Conservation (phyloP, 2,329 filamentous ascomycete genomes). For the Dactylonectria macrodidyma region DNA sequence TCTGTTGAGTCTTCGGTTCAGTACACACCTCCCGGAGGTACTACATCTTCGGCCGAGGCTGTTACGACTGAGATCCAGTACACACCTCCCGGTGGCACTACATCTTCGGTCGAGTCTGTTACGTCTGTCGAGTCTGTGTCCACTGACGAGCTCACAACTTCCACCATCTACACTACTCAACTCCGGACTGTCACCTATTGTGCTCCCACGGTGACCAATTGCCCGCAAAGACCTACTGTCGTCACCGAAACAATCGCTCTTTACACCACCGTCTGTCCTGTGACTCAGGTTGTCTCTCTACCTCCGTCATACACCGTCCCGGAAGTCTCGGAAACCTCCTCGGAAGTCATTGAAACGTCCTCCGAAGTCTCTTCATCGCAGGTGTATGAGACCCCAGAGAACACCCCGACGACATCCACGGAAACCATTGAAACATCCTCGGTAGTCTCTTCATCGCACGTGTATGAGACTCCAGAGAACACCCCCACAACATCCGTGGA, state of each 20-base stretch:
- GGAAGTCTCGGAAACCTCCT: conserved; percentile 5
- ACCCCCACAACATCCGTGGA: no score
- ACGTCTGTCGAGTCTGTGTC: background rate
- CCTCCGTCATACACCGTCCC: background rate
- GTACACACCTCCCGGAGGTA: no score
- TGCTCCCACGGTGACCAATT: conserved; percentile 38
- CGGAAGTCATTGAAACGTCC: background rate
- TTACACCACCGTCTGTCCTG: conserved; percentile 43
- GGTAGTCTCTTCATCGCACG: conserved; percentile 5
- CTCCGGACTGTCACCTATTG: conserved; percentile 43
- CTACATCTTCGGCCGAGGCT: background rate
- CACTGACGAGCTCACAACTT: conserved; percentile 37
- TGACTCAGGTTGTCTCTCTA: conserved; percentile 32
- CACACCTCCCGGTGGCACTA: background rate
- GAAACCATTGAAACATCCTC: background rate
- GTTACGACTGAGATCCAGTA: background rate
- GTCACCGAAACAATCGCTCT: conserved; percentile 41
- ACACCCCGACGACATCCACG: background rate
- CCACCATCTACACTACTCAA: conserved; percentile 43
- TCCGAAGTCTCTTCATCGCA: conserved; percentile 11
- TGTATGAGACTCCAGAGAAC: conserved; percentile 1
- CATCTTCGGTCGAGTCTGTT: background rate
- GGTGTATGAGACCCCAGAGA: background rate
- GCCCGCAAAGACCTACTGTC: conserved; percentile 21
- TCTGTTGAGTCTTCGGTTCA: background rate